Conservation (phyloP, 2,329 filamentous ascomycete genomes). For the Pyrenophora teres region DNA sequence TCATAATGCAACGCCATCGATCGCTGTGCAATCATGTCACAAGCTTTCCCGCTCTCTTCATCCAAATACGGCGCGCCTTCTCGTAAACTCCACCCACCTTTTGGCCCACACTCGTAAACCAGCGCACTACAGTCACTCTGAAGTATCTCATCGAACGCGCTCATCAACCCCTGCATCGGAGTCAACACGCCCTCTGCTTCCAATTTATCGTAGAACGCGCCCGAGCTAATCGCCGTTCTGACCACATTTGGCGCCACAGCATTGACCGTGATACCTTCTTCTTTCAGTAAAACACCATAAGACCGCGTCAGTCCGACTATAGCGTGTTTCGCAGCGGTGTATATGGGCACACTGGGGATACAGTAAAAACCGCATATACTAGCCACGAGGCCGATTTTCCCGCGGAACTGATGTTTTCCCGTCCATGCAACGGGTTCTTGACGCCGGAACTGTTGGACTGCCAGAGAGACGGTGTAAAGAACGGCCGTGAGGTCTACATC, state of each 20-base stretch:
- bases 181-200: slow-evolving; percentile 44
- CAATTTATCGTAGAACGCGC: slow-evolving; percentile 47
- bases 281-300: slow-evolving; percentile 49
- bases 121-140: slow-evolving; percentile 45
- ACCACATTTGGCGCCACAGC: slow-evolving; percentile 51
- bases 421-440: slow-evolving; percentile 40
- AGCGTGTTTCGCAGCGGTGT: slow-evolving; percentile 52
- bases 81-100: slow-evolving; percentile 36
- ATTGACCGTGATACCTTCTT: slow-evolving; percentile 50
- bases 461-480: slow-evolving; percentile 50
- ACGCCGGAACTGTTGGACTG: slow-evolving; percentile 52
- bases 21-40: slow-evolving; percentile 13
- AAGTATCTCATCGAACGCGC: slow-evolving; percentile 48
- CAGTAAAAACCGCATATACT: slow-evolving; percentile 53
- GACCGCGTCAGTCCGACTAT: slow-evolving; percentile 48
- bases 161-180: slow-evolving; percentile 48
- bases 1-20: slow-evolving; percentile 13
- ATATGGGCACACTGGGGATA: slow-evolving; percentile 50
- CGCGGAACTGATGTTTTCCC: slow-evolving; percentile 32
- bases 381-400: slow-evolving; percentile 46
- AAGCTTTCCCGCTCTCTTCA: slow-evolving; percentile 28
- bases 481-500: slow-evolving; percentile 51
- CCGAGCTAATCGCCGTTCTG: slow-evolving; percentile 47
- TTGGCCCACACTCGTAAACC: slow-evolving; percentile 50
- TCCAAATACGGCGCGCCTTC: slow-evolving; percentile 41